These are phyloP conservation scores for Cyberlindnera nakhonratchasimensis DNA, from an alignment of 805 yeast species.

Conservation along the genomic window DNA sequence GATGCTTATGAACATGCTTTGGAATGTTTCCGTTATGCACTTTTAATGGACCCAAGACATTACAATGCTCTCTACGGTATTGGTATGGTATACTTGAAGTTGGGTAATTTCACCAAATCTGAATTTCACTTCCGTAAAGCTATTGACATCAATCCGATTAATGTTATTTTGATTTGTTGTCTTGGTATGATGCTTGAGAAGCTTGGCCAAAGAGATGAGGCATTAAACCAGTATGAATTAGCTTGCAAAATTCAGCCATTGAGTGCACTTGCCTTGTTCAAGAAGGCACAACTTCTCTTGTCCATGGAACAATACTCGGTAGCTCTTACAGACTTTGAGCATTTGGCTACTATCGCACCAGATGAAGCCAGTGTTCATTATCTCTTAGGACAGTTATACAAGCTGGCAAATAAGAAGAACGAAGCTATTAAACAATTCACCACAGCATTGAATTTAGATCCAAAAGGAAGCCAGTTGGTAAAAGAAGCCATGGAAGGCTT, in stretches of 20 bases:
- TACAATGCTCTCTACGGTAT: slow-evolving; percentile 95
- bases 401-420: slow-evolving; percentile 64
- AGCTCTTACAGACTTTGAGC: slow-evolving; percentile 73
- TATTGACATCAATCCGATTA: slow-evolving; percentile 81
- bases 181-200: slow-evolving; percentile 91
- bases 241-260: slow-evolving; percentile 84
- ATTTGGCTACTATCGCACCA: slow-evolving; percentile 73
- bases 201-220: slow-evolving; percentile 61
- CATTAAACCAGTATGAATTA: slow-evolving; percentile 74
- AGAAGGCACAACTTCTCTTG: slow-evolving; percentile 79
- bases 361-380: slow-evolving; percentile 94
- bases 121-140: slow-evolving; percentile 87
- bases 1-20: slow-evolving; percentile 91
- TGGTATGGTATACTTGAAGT: slow-evolving; percentile 86
- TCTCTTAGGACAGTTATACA: slow-evolving; percentile 81
- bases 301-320: slow-evolving; percentile 65
- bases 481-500: slow-evolving; percentile 72
- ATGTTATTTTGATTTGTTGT: slow-evolving; percentile 85
- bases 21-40: slow-evolving; percentile 75
- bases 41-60: slow-evolving; percentile 73
- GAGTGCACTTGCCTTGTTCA: slow-evolving; percentile 82
- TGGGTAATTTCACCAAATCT: slow-evolving; percentile 82
- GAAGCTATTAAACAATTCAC: slow-evolving; percentile 85
- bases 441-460: slow-evolving; percentile 84
- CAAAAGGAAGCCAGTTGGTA: slow-evolving; percentile 84